Conservation (phyloP, 2,329 filamentous ascomycete species). For the Talaromyces sp. region DNA sequence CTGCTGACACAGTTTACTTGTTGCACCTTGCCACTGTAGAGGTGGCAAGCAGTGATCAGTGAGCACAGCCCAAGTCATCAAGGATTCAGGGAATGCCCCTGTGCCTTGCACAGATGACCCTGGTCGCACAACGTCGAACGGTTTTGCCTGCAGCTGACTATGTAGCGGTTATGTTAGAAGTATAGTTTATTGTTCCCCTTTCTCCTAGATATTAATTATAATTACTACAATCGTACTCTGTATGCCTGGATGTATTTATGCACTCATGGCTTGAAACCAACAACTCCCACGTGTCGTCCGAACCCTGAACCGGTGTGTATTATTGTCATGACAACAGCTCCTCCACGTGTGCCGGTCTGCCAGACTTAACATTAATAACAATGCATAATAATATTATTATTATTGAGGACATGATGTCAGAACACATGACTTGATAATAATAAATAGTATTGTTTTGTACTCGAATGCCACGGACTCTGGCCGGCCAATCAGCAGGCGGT, state of each 20-base stretch:
- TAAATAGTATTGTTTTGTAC: neutral
- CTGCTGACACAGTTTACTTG: too few relatives aligned
- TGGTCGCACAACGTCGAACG: neutral
- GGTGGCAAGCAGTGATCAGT: too few relatives aligned
- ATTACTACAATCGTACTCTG: rapidly evolving
- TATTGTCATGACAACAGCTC: neutral
- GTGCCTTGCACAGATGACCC: neutral
- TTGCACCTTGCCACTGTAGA: neutral
- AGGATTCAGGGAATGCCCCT: neutral
- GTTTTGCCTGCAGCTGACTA: neutral
- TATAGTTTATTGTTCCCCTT: neutral
- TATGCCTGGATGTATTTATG: neutral
- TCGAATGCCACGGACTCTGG: neutral
- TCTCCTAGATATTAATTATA: neutral
- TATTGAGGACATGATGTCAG: too few relatives aligned
- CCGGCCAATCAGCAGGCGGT: neutral
- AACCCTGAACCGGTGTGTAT: neutral
- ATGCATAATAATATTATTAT: neutral
- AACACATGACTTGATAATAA: too few relatives aligned
- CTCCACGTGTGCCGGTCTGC: neutral
- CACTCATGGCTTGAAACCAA: neutral
- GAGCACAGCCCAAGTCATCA: neutral
- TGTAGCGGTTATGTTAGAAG: neutral
- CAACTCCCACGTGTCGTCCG: too few relatives aligned
- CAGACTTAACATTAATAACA: neutral